Evolutionary conservation across 2,329 filamentous ascomycete species (phyloP), one percentile per base, ranked within the genome.

Genomic region (Zymoseptoria passerinii): DNA sequence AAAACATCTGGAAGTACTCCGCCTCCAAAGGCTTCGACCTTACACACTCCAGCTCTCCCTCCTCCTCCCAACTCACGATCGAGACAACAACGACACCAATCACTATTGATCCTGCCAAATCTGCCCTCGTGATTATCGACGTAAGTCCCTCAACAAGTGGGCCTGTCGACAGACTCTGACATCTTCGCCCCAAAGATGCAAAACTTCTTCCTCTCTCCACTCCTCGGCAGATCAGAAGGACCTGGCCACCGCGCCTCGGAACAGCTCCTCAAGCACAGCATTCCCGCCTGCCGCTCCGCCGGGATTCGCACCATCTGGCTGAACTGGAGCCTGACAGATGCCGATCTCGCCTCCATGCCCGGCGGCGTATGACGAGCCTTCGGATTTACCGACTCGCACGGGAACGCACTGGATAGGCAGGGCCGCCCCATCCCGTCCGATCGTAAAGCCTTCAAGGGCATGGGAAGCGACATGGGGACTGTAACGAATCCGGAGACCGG

Each of bases 261-360:
- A 18, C 67, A 71, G 40, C 70, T 81, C 0, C 70, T 81, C 18
- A 63, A 73, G 53, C 72, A 74, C 29, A 75, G 73, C 4, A 75
- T 79, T 20, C 77, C 77, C 7, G 76, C 75, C 40, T 82, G 80
- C 44, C 72, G 81, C 50, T 72, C 76, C 56, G 73, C 74, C n/a
- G 80, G 77, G 1, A 76, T 84, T 18, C 72, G 77, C 67, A 54
- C 82, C 19, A 68, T 82, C 19, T 82, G 80, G 79, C 72, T 82
- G 50, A 83, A 81, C 64, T 85, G 81, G 82, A 81, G 81, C 2
- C 71, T 84, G 44, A 80, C 75, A 0, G 76, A 81, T n/a, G 63
- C 71, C 18, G 81, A 84, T 63, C 66, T 84, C 13, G 65, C 66
- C 2, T 67, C 61, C 2, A 78, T 84, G 73, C 81, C 81, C 6